Base-by-base conservation (phyloP, 1,284 basidiomycete genomes). In the Bondarzewia mesenterica region DNA sequence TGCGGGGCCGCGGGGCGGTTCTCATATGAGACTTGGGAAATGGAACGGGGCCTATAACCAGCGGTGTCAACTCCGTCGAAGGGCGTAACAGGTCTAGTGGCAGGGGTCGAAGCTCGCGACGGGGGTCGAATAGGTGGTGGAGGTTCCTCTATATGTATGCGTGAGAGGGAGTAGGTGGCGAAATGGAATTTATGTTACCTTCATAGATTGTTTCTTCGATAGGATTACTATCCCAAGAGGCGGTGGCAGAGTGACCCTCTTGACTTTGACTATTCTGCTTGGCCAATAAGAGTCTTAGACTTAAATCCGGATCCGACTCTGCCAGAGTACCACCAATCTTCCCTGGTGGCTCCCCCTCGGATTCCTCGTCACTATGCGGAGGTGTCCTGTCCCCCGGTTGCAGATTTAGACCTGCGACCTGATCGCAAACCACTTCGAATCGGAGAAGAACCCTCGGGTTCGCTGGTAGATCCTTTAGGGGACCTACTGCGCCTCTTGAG, bases 181-280 rank as follows among this genome's bases (percentile, higher is more conserved):
- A 46, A 21, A 42, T 27, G 6, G 14, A 46, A 32, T 43, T 29
- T 32, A 46, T 50, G 62, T 36, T 56, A 82, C 86, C 82, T 77
- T 88, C 86, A 55, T 84, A 87, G 51, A 87, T 86, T 2, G 80
- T 84, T 32, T 77, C 77, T 54, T 82, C 80, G 10, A 74, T 58
- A 4, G 75, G 71, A 16, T 60, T 61, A 18, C 5, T n/a, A n/a
- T 79, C 75, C 53, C 73, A 57, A 7, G 65, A 56, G 48, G 72
- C 42, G 43, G 58, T 53, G 7, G 66, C 57, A 44, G 69, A 68
- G 42, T 73, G 72, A 15, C 70, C 72, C 52, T 77, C 72, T 56
- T 90, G 88, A 60, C 77, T 86, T 62, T 82, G 73, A 60, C 88
- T 90, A 62, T 93, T 93, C 53, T 77, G 75, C 52, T 87, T 72